Base-by-base conservation (phyloP, 495 filamentous ascomycete genomes). In the Aspergillus indologenus region DNA sequence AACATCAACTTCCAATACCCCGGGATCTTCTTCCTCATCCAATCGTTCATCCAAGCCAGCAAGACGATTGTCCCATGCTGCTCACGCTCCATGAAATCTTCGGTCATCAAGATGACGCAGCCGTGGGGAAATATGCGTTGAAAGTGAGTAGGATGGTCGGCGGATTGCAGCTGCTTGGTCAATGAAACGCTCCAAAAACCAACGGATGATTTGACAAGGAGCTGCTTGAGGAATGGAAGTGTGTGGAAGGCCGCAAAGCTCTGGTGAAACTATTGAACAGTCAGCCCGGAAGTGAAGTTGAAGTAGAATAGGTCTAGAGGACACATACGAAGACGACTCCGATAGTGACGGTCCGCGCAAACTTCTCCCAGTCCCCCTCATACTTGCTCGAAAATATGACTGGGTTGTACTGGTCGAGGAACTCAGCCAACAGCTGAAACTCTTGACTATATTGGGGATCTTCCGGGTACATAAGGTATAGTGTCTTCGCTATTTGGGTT, bases 91-190 rank as follows among this genome's bases (percentile, higher is more conserved):
- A 84, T 70, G 45, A 87, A 79, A 56, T 86, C 87, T 40, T 88
- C 85, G 0, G 87, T 87, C 5, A 91, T 63, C 0, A 90, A 67
- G 21, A 87, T 79, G 0, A 77, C 83, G 5, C 72, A 69, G 5
- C 87, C 85, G 23, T 72, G 65, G 7, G 83, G 81, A 51, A 90
- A 87, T 3, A 90, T 64, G 1, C 81, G 78, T 57, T 76, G 64
- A 12, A 76, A 66, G 42, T 77, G 66, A 1, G 61, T 54, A 9
- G 57, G 56, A 14, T 55, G 52, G 11, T 57, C 62, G 43, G 54
- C 55, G 31, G 60, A 62, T 18, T 71, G 50, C 12, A 79, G 66
- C 9, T 64, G 67, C 5, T 56, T 59, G 0, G 31, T n/a, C 19
- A 78, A 51, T 26, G 73, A 74, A 24, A 76, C 59, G 6, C 59